Conservation (phyloP, 2,329 filamentous ascomycete species). For the Fusarium decemcellulare region DNA sequence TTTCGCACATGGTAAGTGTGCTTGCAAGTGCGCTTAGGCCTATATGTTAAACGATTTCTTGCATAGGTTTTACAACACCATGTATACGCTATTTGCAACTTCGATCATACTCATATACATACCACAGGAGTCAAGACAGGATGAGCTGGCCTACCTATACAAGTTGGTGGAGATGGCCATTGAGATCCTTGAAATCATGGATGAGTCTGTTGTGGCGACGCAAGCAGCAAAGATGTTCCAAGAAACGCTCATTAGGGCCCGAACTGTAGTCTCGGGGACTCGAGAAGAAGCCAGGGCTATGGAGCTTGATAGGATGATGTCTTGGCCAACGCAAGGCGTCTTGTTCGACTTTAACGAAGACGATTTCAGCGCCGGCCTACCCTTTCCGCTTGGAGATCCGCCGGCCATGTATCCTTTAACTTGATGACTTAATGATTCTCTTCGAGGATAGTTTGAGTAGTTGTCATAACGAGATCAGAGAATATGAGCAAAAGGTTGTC, state of each 20-base stretch:
- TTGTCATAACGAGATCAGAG: too few relatives aligned
- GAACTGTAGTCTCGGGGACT: background rate
- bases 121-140: conserved; percentile 1
- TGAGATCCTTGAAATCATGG: conserved; percentile 17
- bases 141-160: background rate
- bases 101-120: conserved; percentile 13
- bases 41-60: background rate
- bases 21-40: too few relatives aligned
- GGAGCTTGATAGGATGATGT: background rate
- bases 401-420: too few relatives aligned
- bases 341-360: too few relatives aligned
- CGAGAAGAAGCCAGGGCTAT: background rate
- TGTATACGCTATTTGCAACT: conserved; percentile 15
- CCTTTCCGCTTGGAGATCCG: too few relatives aligned
- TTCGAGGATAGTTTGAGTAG: too few relatives aligned
- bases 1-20: conserved; percentile 14
- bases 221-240: conserved; percentile 18
- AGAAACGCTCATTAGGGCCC: background rate
- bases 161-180: background rate
- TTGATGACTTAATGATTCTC: too few relatives aligned
- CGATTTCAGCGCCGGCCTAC: too few relatives aligned
- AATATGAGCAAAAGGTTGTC: too few relatives aligned
- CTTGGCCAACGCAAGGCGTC: background rate
- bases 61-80: conserved; percentile 19
- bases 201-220: conserved; percentile 17